phyloP scores from a whole-genome alignment of 2,329 filamentous ascomycete species.

The Biscogniauxia sp. region DNA sequence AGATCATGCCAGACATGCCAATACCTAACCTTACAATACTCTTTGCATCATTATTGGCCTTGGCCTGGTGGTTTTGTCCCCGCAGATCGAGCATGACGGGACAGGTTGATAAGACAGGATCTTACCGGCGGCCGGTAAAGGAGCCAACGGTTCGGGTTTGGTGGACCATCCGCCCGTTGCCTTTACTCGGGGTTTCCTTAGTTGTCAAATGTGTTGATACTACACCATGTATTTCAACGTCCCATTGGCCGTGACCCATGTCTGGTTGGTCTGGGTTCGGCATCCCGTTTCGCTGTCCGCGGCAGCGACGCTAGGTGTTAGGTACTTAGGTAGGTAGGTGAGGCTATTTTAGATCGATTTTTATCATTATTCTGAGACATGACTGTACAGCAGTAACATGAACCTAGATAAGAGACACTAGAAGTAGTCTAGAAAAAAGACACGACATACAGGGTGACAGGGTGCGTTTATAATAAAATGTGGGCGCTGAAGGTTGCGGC shows the following conservation, averaged over 20 bases:
- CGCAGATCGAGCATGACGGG: neutral
- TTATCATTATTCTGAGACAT: neutral
- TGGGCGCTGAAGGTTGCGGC: too few relatives aligned
- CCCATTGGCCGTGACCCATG: neutral
- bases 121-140: neutral
- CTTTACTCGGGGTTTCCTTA: neutral
- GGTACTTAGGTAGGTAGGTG: too few relatives aligned
- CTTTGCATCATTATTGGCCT: neutral
- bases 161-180: neutral
- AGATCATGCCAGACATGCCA: too few relatives aligned
- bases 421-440: neutral
- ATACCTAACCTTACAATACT: neutral
- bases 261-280: neutral
- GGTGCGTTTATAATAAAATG: too few relatives aligned
- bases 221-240: too few relatives aligned
- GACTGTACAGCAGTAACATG: too few relatives aligned
- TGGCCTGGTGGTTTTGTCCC: neutral
- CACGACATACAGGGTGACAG: neutral
- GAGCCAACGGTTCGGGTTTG: neutral
- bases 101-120: neutral
- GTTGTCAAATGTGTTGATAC: neutral
- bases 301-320: neutral
- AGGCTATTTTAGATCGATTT: neutral
- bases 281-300: neutral
- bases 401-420: neutral